phyloP scores from a whole-genome alignment of 2,329 filamentous ascomycete species.

The Corniculantispora saksenae region DNA sequence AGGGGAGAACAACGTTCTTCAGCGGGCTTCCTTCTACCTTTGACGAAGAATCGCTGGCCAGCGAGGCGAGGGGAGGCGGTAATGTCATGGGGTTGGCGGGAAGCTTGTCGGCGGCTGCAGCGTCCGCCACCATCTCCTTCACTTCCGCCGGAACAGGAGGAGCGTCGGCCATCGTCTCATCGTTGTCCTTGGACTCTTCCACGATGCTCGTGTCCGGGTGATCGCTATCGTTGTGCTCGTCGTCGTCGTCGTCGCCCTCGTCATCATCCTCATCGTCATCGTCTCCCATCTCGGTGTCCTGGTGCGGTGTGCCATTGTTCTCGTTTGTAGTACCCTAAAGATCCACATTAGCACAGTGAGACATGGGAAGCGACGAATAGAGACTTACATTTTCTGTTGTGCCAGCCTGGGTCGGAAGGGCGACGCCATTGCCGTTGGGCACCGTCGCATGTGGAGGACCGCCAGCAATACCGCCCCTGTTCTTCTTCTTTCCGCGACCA shows the following conservation, averaged over 20 bases:
- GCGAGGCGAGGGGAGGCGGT: slow-evolving; percentile 31
- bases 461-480: slow-evolving; percentile 48
- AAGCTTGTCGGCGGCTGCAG: slow-evolving; percentile 30
- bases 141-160: slow-evolving; percentile 7
- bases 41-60: slow-evolving; percentile 34
- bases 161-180: slow-evolving; percentile 25
- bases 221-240: slow-evolving; percentile 27
- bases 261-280: slow-evolving; percentile 49
- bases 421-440: slow-evolving; percentile 35
- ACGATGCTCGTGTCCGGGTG: slow-evolving; percentile 16
- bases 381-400: slow-evolving; percentile 32
- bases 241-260: slow-evolving; percentile 49
- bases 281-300: slow-evolving; percentile 57
- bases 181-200: slow-evolving; percentile 13
- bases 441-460: slow-evolving; percentile 13
- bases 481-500: slow-evolving; percentile 78
- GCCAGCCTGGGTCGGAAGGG: slow-evolving; percentile 23
- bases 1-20: slow-evolving; percentile 52
- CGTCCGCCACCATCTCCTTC: slow-evolving; percentile 41
- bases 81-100: slow-evolving; percentile 33
- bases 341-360: slow-evolving; percentile 25
- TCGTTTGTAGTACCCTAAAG: slow-evolving; percentile 43
- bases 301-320: slow-evolving; percentile 45
- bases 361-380: background rate
- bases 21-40: slow-evolving; percentile 52